A percentile compares a stretch with the other conserved stretches of the same genome.
These are phyloP conservation scores for Aspergillus floridensis DNA, from an alignment of 2,329 filamentous ascomycete genomes.

Conservation along the genomic window DNA sequence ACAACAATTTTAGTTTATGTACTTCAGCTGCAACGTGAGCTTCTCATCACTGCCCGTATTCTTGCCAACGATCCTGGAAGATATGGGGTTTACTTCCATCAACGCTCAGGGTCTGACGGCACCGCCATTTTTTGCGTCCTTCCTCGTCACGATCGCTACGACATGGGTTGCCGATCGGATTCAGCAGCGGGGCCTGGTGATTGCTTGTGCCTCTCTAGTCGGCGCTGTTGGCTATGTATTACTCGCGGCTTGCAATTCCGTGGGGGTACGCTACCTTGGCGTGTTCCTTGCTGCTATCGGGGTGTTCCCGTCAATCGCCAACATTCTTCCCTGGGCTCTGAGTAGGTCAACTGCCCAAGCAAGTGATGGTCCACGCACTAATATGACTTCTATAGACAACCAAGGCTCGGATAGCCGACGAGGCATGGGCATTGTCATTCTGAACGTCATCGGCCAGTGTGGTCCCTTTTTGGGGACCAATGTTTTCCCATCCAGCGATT, in stretches of 20 bases:
- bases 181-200: conserved; percentile 62
- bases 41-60: conserved; percentile 66
- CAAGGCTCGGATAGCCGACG: conserved; percentile 67
- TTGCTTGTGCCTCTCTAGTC: conserved; percentile 55
- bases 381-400: conserved; percentile 51
- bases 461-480: conserved; percentile 63
- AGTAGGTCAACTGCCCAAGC: conserved; percentile 32
- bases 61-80: conserved; percentile 59
- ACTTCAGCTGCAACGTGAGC: conserved; percentile 62
- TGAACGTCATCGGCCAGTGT: conserved; percentile 66
- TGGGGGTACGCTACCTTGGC: conserved; percentile 52
- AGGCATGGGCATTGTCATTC: conserved; percentile 64
- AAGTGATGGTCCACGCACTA: not conserved
- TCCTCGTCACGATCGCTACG: conserved; percentile 59
- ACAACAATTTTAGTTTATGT: conserved; percentile 46
- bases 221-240: conserved; percentile 64
- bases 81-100: conserved; percentile 67
- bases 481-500: conserved; percentile 55
- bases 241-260: conserved; percentile 56
- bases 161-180: conserved; percentile 65
- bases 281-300: conserved; percentile 58
- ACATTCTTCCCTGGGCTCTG: conserved; percentile 68
- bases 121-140: conserved; percentile 67
- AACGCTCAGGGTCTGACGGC: conserved; percentile 70
- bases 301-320: conserved; percentile 66